A percentile compares a stretch with the other conserved stretches of the same genome.
Evolutionary conservation across 148 eudicot genomes (phyloP).

Genomic region (Diospyros kaki): DNA sequence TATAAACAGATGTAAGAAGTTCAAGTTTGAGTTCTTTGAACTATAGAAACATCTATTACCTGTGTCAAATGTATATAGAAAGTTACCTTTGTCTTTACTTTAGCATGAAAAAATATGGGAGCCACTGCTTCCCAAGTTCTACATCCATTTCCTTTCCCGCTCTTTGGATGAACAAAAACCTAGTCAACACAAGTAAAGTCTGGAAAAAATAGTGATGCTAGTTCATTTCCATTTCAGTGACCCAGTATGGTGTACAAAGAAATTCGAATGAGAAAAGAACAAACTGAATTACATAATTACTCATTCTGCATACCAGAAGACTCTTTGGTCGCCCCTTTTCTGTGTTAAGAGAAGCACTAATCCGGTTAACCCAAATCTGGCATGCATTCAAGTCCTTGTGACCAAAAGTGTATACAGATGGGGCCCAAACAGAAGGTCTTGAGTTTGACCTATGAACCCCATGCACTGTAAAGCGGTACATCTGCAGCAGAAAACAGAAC

Average conservation of each 20-base stretch:
- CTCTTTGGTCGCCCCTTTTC: slow-evolving; percentile 73
- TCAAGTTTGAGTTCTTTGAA: not conserved
- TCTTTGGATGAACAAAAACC: slow-evolving; percentile 89
- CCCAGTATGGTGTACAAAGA: not conserved
- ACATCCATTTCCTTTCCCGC: slow-evolving; percentile 81
- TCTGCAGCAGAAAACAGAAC: slow-evolving; percentile 43
- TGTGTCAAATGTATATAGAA: not conserved
- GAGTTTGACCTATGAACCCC: slow-evolving; percentile 57
- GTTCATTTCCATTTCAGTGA: slow-evolving; percentile 9
- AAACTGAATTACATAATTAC: not conserved
- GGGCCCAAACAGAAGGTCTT: slow-evolving; percentile 57
- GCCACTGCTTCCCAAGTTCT: slow-evolving; percentile 72
- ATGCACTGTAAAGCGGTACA: slow-evolving; percentile 73
- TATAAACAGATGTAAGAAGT: not conserved
- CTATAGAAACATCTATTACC: not conserved
- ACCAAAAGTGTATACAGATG: slow-evolving; percentile 69
- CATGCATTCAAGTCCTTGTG: slow-evolving; percentile 57
- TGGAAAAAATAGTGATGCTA: slow-evolving; percentile 16
- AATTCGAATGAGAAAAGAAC: slow-evolving; percentile 1
- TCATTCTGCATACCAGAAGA: slow-evolving; percentile 59
- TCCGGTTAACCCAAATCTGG: slow-evolving; percentile 53
- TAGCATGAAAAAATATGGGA: slow-evolving; percentile 78
- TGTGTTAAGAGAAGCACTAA: slow-evolving; percentile 36
- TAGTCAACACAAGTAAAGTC: slow-evolving; percentile 35
- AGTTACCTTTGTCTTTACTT: slow-evolving; percentile 74